These are phyloP conservation scores for Asclepias syriaca DNA, from an alignment of 257 asterid genomes.

Conservation along the genomic window DNA sequence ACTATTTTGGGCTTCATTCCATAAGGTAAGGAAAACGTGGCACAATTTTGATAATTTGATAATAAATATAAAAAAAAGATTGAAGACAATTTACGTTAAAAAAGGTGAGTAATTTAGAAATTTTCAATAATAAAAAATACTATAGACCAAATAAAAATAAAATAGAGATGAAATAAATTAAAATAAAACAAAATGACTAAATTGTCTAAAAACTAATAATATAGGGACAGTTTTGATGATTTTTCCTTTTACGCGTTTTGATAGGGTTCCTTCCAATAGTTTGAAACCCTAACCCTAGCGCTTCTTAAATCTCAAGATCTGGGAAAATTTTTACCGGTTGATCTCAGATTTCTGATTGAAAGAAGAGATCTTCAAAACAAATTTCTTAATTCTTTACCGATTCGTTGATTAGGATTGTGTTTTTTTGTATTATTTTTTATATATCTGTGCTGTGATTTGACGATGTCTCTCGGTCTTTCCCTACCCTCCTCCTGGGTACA, in stretches of 20 bases:
- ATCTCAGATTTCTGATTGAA: neutral
- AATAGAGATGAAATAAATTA: too few species aligned
- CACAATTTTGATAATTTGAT: too few species aligned
- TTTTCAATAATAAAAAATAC: too few species aligned
- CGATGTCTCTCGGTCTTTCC: slow-evolving; percentile 94
- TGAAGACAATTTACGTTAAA: too few species aligned
- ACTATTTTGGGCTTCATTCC: too few species aligned
- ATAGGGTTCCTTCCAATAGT: neutral
- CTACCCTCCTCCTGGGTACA: slow-evolving; percentile 80
- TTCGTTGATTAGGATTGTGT: slow-evolving; percentile 17
- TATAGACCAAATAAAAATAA: too few species aligned
- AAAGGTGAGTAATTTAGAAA: too few species aligned
- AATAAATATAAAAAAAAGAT: too few species aligned
- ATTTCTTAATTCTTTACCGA: neutral
- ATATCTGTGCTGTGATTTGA: slow-evolving; percentile 18
- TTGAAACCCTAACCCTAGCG: slow-evolving; percentile 46
- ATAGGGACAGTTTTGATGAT: too few species aligned
- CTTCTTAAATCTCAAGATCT: neutral
- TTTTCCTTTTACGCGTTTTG: neutral
- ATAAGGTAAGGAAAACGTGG: too few species aligned
- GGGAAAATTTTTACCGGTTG: neutral
- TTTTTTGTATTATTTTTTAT: neutral
- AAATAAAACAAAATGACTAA: too few species aligned
- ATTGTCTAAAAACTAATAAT: too few species aligned
- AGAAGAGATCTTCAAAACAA: neutral